Evolutionary conservation across 2,329 filamentous ascomycete genomes (phyloP), one percentile per base, ranked within the genome.

Genomic region (Ophiognomonia clavigignenti-juglandacearum): DNA sequence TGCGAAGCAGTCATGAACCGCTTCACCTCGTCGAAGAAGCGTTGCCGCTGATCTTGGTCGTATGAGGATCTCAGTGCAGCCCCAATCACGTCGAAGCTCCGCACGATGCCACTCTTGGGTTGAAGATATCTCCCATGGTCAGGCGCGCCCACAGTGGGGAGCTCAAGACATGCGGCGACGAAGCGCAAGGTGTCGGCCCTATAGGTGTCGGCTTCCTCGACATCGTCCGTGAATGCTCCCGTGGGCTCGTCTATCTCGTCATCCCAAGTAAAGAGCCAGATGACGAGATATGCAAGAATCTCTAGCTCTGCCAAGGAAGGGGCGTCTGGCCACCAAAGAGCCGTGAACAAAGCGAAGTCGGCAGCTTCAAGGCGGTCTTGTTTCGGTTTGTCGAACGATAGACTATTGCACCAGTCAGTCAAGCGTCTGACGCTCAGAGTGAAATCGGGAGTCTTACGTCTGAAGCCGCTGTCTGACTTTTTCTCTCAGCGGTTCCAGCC

Each of bases 241-340:
- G 39, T 53, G 11, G 52, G 48, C 39, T 57, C 53, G 44, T 59
- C 56, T 6, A 57, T 35, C 34, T 56, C 57, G 38, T 60, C 54
- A 27, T 60, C 57, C 54, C 56, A 59, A 6, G 55, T 53, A 34
- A 60, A 60, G 10, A 60, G 46, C 57, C 58, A 60, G 20, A 59
- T 54, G 6, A 53, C 44, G 4, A 57, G 36, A 45, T 52, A 56
- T 5, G 53, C 38, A 8, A 56, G 49, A 31, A 53, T 55, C 19
- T 51, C 39, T 16, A 58, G 53, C 24, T 50, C 34, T 9, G 47
- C 51, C 20, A 53, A 45, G 14, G 43, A 39, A n/a, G 37, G 31
- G 8, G 55, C 52, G 8, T 55, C 36, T 2, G 58, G 57, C 57
- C 56, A 59, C 56, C 58, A 59, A 22, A 53, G 44, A 8, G 58